phyloP scores from a whole-genome alignment of 768 basidiomycete genomes.

The Mrakia gelida region DNA sequence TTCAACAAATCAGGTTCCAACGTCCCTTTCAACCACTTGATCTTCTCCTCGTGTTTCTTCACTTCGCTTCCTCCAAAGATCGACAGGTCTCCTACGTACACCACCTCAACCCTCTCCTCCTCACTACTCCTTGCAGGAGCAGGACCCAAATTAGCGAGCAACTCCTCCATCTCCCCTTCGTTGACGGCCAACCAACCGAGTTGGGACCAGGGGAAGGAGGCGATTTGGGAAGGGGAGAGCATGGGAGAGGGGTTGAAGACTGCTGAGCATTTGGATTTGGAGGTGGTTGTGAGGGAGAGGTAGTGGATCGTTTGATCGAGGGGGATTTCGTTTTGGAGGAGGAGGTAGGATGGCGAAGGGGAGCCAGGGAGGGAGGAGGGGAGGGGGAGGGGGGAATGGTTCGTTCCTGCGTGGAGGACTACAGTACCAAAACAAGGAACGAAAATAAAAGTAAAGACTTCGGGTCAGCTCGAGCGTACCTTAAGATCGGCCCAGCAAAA shows the following conservation, averaged over 20 bases:
- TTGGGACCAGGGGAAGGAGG: constrained; percentile 42
- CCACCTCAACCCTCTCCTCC: too few relatives aligned
- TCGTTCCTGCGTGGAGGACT: constrained; percentile 45
- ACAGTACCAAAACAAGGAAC: constrained; percentile 36
- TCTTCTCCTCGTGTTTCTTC: constrained; percentile 6
- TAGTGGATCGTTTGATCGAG: constrained; percentile 40
- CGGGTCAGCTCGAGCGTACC: neutral
- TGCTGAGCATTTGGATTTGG: constrained; percentile 35
- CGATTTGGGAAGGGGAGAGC: constrained; percentile 40
- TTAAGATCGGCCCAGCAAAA: neutral
- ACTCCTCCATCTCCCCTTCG: constrained; percentile 44
- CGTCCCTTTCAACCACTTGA: constrained; percentile 8
- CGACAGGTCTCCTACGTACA: neutral
- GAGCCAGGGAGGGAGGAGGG: constrained; percentile 33
- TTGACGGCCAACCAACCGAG: constrained; percentile 48
- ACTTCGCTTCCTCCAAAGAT: neutral
- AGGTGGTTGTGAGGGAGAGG: constrained; percentile 36
- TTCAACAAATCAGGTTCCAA: constrained; percentile 23
- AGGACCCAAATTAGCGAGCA: constrained; percentile 31
- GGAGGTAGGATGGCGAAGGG: constrained; percentile 40
- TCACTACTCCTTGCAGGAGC: neutral
- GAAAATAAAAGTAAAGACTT: neutral
- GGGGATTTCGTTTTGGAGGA: constrained; percentile 50
- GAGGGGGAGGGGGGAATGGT: constrained; percentile 33
- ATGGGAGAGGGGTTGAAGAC: constrained; percentile 50